A percentile compares a stretch with the other conserved stretches of the same genome.
Evolutionary conservation across 2,329 filamentous ascomycete species (phyloP).

Genomic region (Venturia pyrina): DNA sequence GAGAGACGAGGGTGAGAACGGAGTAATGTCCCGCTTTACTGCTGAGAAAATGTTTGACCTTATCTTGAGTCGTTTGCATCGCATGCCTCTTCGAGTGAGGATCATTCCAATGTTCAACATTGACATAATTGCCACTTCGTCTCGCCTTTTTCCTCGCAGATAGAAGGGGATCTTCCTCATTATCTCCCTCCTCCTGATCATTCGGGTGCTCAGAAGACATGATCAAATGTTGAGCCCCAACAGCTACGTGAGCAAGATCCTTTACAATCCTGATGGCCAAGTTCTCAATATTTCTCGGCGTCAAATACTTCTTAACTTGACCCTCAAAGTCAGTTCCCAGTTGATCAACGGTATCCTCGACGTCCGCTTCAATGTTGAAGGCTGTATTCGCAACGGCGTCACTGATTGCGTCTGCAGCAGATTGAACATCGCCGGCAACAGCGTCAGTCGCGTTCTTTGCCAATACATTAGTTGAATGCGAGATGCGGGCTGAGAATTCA

Average conservation of each 20-base stretch:
- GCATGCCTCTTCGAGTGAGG: neutral
- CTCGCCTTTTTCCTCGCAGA: too few species aligned
- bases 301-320: neutral
- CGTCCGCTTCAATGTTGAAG: neutral
- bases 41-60: constrained; percentile 29
- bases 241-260: neutral
- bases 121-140: neutral
- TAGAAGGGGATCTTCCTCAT: neutral
- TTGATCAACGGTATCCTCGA: neutral
- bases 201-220: neutral
- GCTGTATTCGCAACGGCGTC: neutral
- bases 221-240: neutral
- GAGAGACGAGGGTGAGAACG: constrained; percentile 37
- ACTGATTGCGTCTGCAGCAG: neutral
- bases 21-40: constrained; percentile 41
- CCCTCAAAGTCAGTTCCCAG: neutral
- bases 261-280: neutral
- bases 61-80: constrained; percentile 14
- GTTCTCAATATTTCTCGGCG: neutral
- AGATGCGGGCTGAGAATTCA: neutral
- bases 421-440: neutral
- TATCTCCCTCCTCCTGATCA: neutral
- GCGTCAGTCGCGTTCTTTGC: neutral
- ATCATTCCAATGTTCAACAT: neutral
- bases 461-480: neutral